Conservation (phyloP, 306 rosid genomes). For the Astragalus membranaceus region DNA sequence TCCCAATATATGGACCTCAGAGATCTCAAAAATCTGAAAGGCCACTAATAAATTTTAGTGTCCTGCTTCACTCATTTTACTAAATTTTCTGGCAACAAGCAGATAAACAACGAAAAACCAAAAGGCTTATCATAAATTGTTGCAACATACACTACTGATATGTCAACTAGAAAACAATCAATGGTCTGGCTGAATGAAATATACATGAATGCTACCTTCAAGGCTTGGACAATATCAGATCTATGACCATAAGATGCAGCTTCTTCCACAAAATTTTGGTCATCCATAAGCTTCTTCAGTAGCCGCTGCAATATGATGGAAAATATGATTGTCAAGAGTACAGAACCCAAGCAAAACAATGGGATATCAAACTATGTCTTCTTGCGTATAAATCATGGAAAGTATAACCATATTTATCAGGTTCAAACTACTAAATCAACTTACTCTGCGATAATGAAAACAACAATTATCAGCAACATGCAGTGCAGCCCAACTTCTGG, state of each 20-base stretch:
- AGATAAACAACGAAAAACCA: background rate
- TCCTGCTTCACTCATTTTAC: background rate
- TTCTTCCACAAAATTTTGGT: slow-evolving; percentile 20
- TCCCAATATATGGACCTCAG: background rate
- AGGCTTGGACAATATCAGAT: slow-evolving; percentile 27
- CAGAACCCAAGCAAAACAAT: slow-evolving; percentile 9
- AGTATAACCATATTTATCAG: background rate
- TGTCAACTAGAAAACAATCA: background rate
- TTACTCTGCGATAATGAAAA: slow-evolving; percentile 82
- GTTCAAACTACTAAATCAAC: slow-evolving; percentile 26
- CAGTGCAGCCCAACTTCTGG: slow-evolving; percentile 69
- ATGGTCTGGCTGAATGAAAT: background rate
- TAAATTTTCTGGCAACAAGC: background rate
- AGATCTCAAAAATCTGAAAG: background rate
- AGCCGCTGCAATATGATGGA: slow-evolving; percentile 53
- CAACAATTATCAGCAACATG: slow-evolving; percentile 82
- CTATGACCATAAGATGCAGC: slow-evolving; percentile 19
- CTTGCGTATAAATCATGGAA: slow-evolving; percentile 1
- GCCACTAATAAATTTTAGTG: background rate
- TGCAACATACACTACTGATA: background rate
- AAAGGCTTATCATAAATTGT: background rate
- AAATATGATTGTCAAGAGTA: background rate
- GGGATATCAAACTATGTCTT: background rate
- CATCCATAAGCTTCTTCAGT: slow-evolving; percentile 43
- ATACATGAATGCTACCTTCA: slow-evolving; percentile 45